phyloP scores from a whole-genome alignment of 2,329 filamentous ascomycete species.

The Colletotrichum truncatum region DNA sequence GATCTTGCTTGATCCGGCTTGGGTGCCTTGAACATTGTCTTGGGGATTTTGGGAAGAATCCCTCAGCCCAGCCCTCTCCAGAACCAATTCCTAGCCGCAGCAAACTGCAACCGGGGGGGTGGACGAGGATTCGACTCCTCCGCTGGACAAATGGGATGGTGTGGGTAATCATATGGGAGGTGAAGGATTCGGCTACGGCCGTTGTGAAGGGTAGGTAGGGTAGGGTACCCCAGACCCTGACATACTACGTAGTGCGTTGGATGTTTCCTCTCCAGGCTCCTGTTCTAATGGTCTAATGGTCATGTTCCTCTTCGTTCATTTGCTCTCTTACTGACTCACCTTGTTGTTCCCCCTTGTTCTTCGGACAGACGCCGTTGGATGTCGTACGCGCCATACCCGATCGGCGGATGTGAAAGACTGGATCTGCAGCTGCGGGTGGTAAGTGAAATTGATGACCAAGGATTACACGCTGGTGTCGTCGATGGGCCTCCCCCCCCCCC shows the following conservation, averaged over 20 bases:
- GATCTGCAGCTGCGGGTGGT: not conserved
- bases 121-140: slow-evolving; percentile 12
- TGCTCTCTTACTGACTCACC: not conserved
- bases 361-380: too few relatives aligned
- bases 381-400: not conserved
- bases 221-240: slow-evolving; percentile 12
- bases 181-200: slow-evolving; percentile 8
- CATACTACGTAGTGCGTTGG: too few relatives aligned
- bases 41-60: not conserved
- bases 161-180: not conserved
- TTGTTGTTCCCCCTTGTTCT: too few relatives aligned
- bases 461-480: not conserved
- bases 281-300: not conserved
- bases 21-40: not conserved
- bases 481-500: too few relatives aligned
- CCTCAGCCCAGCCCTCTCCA: too few relatives aligned
- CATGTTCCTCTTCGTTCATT: not conserved
- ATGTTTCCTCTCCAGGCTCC: not conserved
- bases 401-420: not conserved
- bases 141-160: not conserved
- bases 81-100: too few relatives aligned
- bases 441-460: not conserved
- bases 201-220: slow-evolving; percentile 8
- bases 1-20: not conserved
- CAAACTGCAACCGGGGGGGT: too few relatives aligned